A percentile compares a stretch with the other conserved stretches of the same genome.
Conservation (phyloP, 768 basidiomycete genomes). For the Mycena kentingensis region DNA sequence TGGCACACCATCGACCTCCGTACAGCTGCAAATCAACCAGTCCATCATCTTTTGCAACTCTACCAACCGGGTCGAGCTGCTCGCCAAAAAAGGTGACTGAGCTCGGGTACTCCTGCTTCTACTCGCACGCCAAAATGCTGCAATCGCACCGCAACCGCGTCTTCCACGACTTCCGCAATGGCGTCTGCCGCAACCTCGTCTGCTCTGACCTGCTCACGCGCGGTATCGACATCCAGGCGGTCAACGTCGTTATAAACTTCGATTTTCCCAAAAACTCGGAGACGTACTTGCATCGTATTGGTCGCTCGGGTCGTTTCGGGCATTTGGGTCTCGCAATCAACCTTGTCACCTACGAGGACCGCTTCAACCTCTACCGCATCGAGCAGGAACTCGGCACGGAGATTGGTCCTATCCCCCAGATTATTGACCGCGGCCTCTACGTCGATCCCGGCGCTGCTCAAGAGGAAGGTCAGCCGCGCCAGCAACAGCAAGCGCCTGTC, state of each 20-base stretch:
- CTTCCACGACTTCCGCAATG: constrained; percentile 99
- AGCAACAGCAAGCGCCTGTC: constrained; percentile 35
- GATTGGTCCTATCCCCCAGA: constrained; percentile 91
- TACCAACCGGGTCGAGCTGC: constrained; percentile 97
- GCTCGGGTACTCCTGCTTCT: constrained; percentile 99
- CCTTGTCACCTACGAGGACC: constrained; percentile 95
- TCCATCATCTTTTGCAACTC: constrained; percentile 99
- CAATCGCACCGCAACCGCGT: constrained; percentile 98
- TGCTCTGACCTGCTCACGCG: constrained; percentile 97
- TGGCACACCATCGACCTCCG: constrained; percentile 11
- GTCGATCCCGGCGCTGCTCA: constrained; percentile 72
- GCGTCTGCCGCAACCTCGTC: constrained; percentile 97
- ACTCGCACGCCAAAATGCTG: constrained; percentile 99
- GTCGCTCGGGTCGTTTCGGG: constrained; percentile 96
- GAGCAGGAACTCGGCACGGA: constrained; percentile 99
- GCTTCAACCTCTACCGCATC: constrained; percentile 96
- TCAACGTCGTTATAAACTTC: constrained; percentile 99
- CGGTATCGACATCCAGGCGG: constrained; percentile 99
- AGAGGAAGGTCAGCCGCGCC: constrained; percentile 39
- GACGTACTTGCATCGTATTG: constrained; percentile 98
- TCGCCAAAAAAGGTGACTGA: constrained; percentile 99
- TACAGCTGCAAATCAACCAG: constrained; percentile 98
- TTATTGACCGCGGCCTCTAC: constrained; percentile 89
- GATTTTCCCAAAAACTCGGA: constrained; percentile 99
- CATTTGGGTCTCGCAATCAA: constrained; percentile 97